phyloP scores from a whole-genome alignment of 2,329 filamentous ascomycete genomes.

The Claviceps pazoutovae region DNA sequence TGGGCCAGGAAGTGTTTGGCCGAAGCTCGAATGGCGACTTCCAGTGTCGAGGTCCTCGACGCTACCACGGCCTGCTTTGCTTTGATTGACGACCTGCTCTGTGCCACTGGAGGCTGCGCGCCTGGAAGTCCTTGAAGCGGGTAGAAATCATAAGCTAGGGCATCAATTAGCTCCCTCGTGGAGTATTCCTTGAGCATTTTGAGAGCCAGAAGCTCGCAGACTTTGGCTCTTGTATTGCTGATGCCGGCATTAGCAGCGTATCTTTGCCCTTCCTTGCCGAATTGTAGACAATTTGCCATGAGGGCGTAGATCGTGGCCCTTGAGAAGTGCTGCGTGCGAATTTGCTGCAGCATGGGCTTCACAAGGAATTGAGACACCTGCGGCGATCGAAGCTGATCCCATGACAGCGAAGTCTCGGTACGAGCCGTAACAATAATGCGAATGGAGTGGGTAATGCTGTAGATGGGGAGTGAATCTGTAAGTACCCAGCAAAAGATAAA shows the following conservation, averaged over 20 bases:
- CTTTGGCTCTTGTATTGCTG: slow-evolving; percentile 69
- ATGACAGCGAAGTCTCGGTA: slow-evolving; percentile 83
- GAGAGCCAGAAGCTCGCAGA: slow-evolving; percentile 83
- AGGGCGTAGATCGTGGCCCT: slow-evolving; percentile 78
- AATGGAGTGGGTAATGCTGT: slow-evolving; percentile 81
- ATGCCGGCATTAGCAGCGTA: slow-evolving; percentile 75
- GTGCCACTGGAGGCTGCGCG: slow-evolving; percentile 21
- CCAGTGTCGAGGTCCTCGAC: slow-evolving; percentile 75
- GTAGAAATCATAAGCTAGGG: slow-evolving; percentile 87
- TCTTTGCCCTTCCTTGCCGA: slow-evolving; percentile 70
- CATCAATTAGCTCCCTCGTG: slow-evolving; percentile 83
- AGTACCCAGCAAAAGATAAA: not conserved
- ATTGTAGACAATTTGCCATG: slow-evolving; percentile 88
- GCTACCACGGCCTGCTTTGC: slow-evolving; percentile 39
- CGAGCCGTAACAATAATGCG: slow-evolving; percentile 69
- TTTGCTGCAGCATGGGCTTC: slow-evolving; percentile 88
- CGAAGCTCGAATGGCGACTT: slow-evolving; percentile 83
- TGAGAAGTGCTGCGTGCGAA: slow-evolving; percentile 70
- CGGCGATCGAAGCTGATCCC: slow-evolving; percentile 91
- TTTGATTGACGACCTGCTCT: slow-evolving; percentile 21
- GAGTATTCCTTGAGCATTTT: slow-evolving; percentile 81
- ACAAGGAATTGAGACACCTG: slow-evolving; percentile 92
- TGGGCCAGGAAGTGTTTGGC: slow-evolving; percentile 88
- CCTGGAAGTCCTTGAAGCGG: slow-evolving; percentile 68
- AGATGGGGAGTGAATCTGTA: slow-evolving; percentile 71